Evolutionary conservation across 2,329 filamentous ascomycete genomes (phyloP).

Genomic region (Aspergillus eucalypticola): DNA sequence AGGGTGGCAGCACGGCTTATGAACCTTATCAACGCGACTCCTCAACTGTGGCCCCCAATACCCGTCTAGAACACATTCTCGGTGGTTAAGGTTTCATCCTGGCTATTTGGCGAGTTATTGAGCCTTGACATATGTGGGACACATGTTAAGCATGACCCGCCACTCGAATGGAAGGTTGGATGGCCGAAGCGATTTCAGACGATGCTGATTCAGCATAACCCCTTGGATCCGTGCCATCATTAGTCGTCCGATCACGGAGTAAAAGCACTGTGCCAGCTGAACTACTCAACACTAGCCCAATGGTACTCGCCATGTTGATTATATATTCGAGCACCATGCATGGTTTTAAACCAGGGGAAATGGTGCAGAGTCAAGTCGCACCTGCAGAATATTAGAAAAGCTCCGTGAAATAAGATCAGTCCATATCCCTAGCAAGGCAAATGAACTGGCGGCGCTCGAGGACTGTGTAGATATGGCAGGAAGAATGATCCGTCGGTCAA

Average conservation of each 20-base stretch:
- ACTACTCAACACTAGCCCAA: no score
- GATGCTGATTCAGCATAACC: not conserved
- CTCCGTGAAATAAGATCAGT: not conserved
- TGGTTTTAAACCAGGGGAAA: not conserved
- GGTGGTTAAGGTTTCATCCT: not conserved
- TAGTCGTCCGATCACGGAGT: not conserved
- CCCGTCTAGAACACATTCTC: not conserved
- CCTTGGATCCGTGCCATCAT: not conserved
- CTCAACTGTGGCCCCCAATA: not conserved
- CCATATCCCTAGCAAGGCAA: not conserved
- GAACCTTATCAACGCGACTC: not conserved
- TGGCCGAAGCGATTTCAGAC: not conserved
- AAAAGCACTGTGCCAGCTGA: no score
- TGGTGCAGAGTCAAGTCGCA: not conserved
- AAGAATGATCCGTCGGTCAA: constrained; percentile 1
- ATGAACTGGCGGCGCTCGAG: not conserved
- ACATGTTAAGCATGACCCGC: not conserved
- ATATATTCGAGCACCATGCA: not conserved
- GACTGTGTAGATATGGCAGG: not conserved
- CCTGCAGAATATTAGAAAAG: not conserved
- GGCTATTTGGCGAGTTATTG: not conserved
- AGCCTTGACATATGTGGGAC: not conserved
- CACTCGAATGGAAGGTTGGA: not conserved
- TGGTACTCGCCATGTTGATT: not conserved
- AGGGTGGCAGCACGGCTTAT: not conserved